Base-by-base conservation (phyloP, 495 filamentous ascomycete species). In the Mytilinidion resinicola region DNA sequence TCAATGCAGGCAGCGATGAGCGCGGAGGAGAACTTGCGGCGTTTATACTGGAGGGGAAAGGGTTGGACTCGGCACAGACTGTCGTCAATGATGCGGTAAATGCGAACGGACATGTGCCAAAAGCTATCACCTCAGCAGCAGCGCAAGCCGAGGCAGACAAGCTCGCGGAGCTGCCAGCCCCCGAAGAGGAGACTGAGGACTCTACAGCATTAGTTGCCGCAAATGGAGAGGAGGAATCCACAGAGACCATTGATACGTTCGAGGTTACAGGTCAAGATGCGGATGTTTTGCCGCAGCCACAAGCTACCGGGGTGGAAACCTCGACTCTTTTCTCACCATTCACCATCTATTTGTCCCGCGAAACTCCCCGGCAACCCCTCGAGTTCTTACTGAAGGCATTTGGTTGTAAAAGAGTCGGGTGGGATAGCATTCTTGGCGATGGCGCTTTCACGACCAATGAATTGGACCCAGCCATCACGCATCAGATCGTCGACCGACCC, bases 311-410 rank as follows among this genome's bases (percentile, higher is more conserved):
- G 48, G 73, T 65, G 50, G 79, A 82, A 61, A 77, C 80, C 0
- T 77, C 84, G 37, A 76, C 83, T 14, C 82, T 98, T 35, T 97
- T 97, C 73, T 78, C 87, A 8, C 82, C 86, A 33, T 92, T 87
- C 71, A 95, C 89, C 25, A 86, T 98, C 73, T 98, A 85, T 77
- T 80, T 98, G 38, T 97, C 95, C 19, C 84, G 93, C 61, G 93
- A 98, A 73, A 91, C 91, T 1, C 93, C 93, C 19, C 82, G 91
- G 62, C 86, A 90, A 52, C 85, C 93, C 1, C 77, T 98, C 6
- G 93, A 98, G 72, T 96, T 98, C 69, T 83, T 98, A 53, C 84
- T 98, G 47, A 87, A 90, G 60, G 82, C 93, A 12, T 97, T 96
- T 62, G 93, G 95, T 55, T 96, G 93, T 78, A 96, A 90, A 77